These are phyloP conservation scores for Naganishia kalamii DNA, from an alignment of 768 basidiomycete species.

Conservation along the genomic window DNA sequence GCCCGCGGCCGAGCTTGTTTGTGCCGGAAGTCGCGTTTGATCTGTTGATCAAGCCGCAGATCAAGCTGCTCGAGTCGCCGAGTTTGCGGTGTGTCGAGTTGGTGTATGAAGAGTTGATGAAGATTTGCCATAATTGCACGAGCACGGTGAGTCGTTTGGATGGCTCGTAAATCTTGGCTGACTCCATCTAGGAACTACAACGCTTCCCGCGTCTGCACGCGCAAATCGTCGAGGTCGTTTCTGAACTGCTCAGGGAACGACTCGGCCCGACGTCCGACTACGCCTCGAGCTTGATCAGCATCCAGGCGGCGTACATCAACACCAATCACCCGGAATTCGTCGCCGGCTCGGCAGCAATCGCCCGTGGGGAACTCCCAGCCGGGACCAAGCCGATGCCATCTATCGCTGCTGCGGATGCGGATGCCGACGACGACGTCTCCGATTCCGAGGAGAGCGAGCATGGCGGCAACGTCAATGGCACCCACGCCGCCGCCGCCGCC, in stretches of 20 bases:
- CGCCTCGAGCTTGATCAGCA: slow-evolving; percentile 86
- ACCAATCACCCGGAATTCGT: slow-evolving; percentile 97
- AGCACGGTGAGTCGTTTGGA: slow-evolving; percentile 58
- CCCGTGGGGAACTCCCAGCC: slow-evolving; percentile 33
- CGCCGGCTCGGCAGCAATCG: slow-evolving; percentile 59
- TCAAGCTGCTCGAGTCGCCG: slow-evolving; percentile 89
- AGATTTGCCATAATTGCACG: slow-evolving; percentile 98
- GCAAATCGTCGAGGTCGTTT: slow-evolving; percentile 92
- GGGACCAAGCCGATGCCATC: slow-evolving; percentile 23
- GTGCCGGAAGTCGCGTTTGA: slow-evolving; percentile 97
- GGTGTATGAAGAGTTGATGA: slow-evolving; percentile 97
- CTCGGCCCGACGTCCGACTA: slow-evolving; percentile 96
- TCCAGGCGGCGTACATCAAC: slow-evolving; percentile 98
- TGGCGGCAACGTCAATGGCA: not conserved
- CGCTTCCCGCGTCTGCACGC: slow-evolving; percentile 90
- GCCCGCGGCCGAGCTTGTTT: slow-evolving; percentile 89
- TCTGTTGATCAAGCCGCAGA: slow-evolving; percentile 93
- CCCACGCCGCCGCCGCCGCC: slow-evolving; percentile 45
- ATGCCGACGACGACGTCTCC: slow-evolving; percentile 52
- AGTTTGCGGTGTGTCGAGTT: slow-evolving; percentile 92
- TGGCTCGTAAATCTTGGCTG: not conserved
- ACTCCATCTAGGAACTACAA: slow-evolving; percentile 61
- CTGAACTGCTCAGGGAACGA: slow-evolving; percentile 86
- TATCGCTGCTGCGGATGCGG: slow-evolving; percentile 52
- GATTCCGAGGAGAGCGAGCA: slow-evolving; percentile 22